phyloP scores from a whole-genome alignment of 164 flowering plant genomes.

The Umbellularia californica region DNA sequence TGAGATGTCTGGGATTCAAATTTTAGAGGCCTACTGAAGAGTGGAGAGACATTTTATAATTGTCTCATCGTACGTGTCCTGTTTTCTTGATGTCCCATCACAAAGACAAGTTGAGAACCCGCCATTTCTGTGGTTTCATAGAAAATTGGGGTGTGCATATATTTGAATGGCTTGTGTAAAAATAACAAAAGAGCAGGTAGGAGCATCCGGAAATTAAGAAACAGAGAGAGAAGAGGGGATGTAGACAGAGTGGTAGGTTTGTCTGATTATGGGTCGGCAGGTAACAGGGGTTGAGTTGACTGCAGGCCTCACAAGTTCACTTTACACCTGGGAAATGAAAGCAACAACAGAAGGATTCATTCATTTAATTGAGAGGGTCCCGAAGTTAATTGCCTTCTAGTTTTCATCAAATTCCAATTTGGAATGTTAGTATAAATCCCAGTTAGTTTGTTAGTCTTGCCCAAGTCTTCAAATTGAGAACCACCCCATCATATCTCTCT shows the following conservation, averaged over 20 bases:
- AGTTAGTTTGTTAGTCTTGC: neutral
- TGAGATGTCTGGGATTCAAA: no score
- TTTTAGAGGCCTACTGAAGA: no score
- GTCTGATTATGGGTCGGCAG: conserved; percentile 1
- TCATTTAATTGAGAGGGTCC: neutral
- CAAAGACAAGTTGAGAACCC: no score
- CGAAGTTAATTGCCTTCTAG: neutral
- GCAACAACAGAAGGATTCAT: neutral
- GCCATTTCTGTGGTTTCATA: no score
- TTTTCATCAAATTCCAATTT: neutral
- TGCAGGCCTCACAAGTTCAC: conserved; percentile 4
- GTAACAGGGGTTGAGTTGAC: conserved; percentile 4
- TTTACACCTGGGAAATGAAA: conserved; percentile 11
- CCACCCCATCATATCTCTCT: neutral
- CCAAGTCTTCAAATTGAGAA: conserved; percentile 2
- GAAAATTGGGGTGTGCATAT: neutral
- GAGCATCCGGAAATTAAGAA: neutral
- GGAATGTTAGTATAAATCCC: neutral
- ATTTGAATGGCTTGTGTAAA: neutral
- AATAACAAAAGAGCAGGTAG: neutral
- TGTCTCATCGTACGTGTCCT: no score
- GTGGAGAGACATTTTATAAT: no score
- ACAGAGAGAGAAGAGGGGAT: neutral
- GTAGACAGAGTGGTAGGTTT: neutral
- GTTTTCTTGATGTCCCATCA: no score